These are phyloP conservation scores for Wickerhamiella lipophila DNA, from an alignment of 805 yeast species.

Conservation along the genomic window DNA sequence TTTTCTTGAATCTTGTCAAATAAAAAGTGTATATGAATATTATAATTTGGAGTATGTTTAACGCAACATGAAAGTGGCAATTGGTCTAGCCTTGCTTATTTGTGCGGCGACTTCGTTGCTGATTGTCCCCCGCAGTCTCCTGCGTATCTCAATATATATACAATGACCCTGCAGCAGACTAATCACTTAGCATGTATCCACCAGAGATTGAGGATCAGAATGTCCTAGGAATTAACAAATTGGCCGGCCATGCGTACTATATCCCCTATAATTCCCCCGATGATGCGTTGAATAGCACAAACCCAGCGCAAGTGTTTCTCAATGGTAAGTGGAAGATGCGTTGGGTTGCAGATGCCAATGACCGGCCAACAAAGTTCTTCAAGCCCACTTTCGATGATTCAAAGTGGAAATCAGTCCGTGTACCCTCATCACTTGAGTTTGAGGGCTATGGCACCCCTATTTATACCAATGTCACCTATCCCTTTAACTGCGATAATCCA, in stretches of 20 bases:
- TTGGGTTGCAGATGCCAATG: conserved; percentile 10
- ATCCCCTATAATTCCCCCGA: background rate
- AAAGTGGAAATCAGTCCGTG: conserved; percentile 20
- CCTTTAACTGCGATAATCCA: conserved; percentile 27
- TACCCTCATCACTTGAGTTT: conserved; percentile 32
- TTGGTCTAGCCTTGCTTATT: no score
- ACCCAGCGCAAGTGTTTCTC: conserved; percentile 12
- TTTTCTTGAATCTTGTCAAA: conserved; percentile 18
- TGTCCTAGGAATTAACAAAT: conserved; percentile 5
- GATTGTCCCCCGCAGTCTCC: background rate
- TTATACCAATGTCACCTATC: conserved; percentile 29
- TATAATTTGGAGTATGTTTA: background rate
- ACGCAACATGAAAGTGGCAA: no score
- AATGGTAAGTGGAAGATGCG: conserved; percentile 25
- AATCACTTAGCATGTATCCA: conserved; percentile 13
- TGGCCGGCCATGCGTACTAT: conserved; percentile 12
- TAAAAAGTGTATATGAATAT: background rate
- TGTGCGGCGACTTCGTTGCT: background rate
- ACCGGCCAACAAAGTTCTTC: conserved; percentile 11
- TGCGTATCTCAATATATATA: background rate
- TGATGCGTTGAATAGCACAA: background rate
- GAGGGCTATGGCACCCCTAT: conserved; percentile 30
- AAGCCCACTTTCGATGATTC: conserved; percentile 8
- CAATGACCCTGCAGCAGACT: background rate
- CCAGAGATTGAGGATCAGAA: conserved; percentile 16